phyloP scores from a whole-genome alignment of 768 basidiomycete genomes.

The Serendipita sp. region DNA sequence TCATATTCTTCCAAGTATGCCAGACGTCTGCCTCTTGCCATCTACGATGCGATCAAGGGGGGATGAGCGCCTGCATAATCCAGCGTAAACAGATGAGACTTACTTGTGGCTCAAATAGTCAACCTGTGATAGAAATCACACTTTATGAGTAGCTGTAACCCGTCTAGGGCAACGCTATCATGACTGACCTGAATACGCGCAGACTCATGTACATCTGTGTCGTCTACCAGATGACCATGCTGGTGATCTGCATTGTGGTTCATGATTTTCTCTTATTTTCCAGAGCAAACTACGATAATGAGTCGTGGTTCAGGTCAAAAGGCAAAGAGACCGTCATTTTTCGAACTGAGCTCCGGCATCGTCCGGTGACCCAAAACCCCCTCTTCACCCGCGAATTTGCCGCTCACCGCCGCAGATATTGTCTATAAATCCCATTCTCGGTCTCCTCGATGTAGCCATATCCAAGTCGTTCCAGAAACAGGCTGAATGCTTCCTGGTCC shows the following conservation, averaged over 20 bases:
- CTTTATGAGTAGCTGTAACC: background rate
- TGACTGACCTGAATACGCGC: background rate
- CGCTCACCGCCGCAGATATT: constrained; percentile 33
- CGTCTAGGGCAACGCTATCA: background rate
- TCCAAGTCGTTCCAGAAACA: constrained; percentile 61
- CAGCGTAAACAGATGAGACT: background rate
- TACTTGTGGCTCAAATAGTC: background rate
- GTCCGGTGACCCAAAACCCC: background rate
- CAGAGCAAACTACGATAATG: background rate
- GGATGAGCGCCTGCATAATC: background rate
- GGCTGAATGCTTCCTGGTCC: constrained; percentile 51
- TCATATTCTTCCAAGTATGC: constrained; percentile 98
- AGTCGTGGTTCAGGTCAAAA: background rate
- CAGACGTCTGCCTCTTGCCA: constrained; percentile 98
- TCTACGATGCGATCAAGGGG: constrained; percentile 38
- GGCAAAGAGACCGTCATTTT: background rate
- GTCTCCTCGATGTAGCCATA: constrained; percentile 92
- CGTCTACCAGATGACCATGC: background rate
- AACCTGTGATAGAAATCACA: background rate
- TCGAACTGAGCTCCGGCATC: background rate
- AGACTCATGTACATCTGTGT: background rate
- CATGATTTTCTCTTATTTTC: background rate
- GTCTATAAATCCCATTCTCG: constrained; percentile 65
- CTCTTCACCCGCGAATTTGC: background rate
- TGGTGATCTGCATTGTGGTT: background rate